These are phyloP conservation scores for Blepharisma stoltei DNA, from an alignment of 73 alveolate species.

Conservation along the genomic window DNA sequence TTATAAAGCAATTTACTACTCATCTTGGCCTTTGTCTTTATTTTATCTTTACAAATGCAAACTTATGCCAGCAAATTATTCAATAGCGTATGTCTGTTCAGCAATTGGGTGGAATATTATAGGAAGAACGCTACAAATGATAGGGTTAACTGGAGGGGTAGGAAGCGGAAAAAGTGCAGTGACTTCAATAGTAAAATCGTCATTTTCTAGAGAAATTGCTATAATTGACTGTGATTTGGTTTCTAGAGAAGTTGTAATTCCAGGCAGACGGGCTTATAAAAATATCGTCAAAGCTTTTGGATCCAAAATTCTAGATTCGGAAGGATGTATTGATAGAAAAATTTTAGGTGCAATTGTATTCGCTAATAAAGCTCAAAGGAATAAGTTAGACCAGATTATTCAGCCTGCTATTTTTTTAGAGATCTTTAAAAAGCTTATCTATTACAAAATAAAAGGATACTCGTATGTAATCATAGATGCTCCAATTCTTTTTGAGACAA, in stretches of 20 bases:
- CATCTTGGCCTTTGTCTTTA: too few species aligned
- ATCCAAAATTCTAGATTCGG: conserved; percentile 43
- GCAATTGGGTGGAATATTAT: conserved; percentile 10
- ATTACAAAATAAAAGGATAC: conserved; percentile 47
- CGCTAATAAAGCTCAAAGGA: conserved; percentile 44
- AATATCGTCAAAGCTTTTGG: conserved; percentile 57
- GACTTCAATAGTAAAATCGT: conserved; percentile 33
- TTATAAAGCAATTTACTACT: too few species aligned
- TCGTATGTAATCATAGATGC: conserved; percentile 71
- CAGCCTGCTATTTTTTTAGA: conserved; percentile 60
- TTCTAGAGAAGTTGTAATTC: conserved; percentile 67
- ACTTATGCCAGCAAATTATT: too few species aligned
- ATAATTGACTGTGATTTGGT: conserved; percentile 76
- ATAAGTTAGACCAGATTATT: conserved; percentile 45
- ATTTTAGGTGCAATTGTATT: conserved; percentile 69
- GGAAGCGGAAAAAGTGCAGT: conserved; percentile 84
- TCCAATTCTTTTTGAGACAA: conserved; percentile 78
- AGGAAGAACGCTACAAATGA: conserved; percentile 44
- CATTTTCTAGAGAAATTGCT: conserved; percentile 33
- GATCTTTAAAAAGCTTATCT: conserved; percentile 44
- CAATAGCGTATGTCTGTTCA: too few species aligned
- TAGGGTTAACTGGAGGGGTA: conserved; percentile 79
- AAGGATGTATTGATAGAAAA: conserved; percentile 61
- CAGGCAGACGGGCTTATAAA: conserved; percentile 54
- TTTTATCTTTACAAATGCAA: too few species aligned